Base-by-base conservation (phyloP, 768 basidiomycete species). In the Lactarius pseudohatsudake region DNA sequence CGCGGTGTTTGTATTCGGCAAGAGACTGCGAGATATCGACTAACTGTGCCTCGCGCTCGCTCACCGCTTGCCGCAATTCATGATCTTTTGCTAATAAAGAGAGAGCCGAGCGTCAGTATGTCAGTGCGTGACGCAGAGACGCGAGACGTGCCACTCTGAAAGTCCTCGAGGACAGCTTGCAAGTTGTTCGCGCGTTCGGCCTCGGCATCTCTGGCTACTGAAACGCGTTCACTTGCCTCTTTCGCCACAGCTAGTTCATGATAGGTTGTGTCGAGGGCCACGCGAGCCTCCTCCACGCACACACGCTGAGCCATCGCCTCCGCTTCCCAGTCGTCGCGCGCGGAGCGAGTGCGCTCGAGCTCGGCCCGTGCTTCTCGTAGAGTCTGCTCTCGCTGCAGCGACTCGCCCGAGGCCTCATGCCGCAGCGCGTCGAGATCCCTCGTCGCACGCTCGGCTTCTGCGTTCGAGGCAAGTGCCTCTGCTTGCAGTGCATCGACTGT, bases 131-230 rank as follows among this genome's bases (percentile, higher is more conserved):
- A 50, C 18, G 16, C 28, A 38, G 2, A 40, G 36, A 7, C 11
- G 11, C 11, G 7, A 47, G 10, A 61, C 90, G 65, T 71, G 96
- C 96, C 90, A 61, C 87, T 81, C 78, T 98, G 94, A 78, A 98
- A 99, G 77, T 98, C 97, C 73, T 93, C 89, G 72, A 99, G 78
- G 4, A 99, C 97, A 3, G 90, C 89, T 75, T 98, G 92, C 65
- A 99, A 75, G 77, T 98, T 98, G 8, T 77, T 80, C 4, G 88
- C 85, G 72, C 89, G 91, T 78, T 92, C 88, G 68, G 80, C 81
- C 71, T 93, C 92, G 22, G 79, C 75, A 67, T 88, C 87, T 47
- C 94, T 79, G 68, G 87, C 85, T 0, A 72, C 79, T 36, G 75
- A 73, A 20, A 87, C 86, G 69, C 83, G 79, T 72, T 85, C 82